phyloP scores from a whole-genome alignment of 78 protist species.

The Monocercomonoides exilis region DNA sequence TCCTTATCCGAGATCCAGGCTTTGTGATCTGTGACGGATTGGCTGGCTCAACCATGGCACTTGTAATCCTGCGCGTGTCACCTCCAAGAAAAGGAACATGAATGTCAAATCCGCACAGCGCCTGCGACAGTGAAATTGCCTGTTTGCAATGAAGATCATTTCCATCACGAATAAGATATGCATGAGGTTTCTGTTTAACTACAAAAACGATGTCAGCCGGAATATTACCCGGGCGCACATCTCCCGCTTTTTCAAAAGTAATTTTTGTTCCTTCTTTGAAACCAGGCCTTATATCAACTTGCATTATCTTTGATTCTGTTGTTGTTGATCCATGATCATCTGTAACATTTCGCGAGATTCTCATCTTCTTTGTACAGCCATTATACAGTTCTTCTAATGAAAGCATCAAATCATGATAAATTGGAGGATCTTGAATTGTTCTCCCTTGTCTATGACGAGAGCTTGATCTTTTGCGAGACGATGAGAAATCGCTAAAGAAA shows the following conservation, averaged over 20 bases:
- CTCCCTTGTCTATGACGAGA: background rate
- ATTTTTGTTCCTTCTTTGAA: constrained; percentile 11
- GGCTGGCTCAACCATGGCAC: background rate
- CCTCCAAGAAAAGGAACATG: background rate
- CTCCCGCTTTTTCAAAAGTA: constrained; percentile 15
- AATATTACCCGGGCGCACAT: background rate
- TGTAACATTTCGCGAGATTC: background rate
- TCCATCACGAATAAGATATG: background rate
- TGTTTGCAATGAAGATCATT: background rate
- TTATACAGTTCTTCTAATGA: constrained; percentile 29
- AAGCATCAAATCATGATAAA: background rate
- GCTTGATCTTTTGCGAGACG: background rate
- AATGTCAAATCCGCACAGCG: constrained; percentile 15
- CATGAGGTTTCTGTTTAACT: background rate
- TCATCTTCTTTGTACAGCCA: constrained; percentile 25
- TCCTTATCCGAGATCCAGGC: constrained; percentile 3
- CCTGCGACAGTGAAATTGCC: background rate
- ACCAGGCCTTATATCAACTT: constrained; percentile 15
- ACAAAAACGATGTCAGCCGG: constrained; percentile 11
- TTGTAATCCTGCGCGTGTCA: background rate
- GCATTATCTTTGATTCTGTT: background rate
- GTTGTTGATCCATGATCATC: background rate
- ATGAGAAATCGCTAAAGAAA: background rate
- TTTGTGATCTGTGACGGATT: background rate
- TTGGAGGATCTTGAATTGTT: background rate